phyloP scores from a whole-genome alignment of 192 early-diverging fungal genomes.

The Allomyces macrogynus region DNA sequence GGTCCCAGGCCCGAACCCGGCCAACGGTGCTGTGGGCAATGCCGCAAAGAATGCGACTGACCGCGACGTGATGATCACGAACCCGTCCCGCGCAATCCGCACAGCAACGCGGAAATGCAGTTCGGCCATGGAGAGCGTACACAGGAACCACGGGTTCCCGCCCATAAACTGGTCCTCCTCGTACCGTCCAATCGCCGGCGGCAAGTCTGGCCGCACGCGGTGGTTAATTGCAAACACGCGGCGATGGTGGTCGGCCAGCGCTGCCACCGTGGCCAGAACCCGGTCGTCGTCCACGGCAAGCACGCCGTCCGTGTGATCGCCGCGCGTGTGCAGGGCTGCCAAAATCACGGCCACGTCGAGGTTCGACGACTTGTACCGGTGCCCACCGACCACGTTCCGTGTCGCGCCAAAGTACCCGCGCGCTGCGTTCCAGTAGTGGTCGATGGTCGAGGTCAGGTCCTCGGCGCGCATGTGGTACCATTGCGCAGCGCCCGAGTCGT shows the following conservation, averaged over 20 bases:
- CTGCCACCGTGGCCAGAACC: constrained; percentile 12
- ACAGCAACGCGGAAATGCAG: constrained; percentile 31
- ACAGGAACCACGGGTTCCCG: constrained; percentile 66
- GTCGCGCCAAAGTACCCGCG: constrained; percentile 17
- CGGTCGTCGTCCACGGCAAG: constrained; percentile 9
- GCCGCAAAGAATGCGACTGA: no score
- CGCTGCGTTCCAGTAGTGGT: constrained; percentile 20
- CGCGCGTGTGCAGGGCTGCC: constrained; percentile 22
- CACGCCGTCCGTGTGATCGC: constrained; percentile 7
- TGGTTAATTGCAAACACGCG: constrained; percentile 26
- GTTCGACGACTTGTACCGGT: constrained; percentile 19
- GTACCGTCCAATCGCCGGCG: constrained; percentile 48
- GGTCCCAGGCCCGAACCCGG: neutral
- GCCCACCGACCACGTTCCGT: constrained; percentile 16
- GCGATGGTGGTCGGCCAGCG: constrained; percentile 9
- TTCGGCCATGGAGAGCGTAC: constrained; percentile 41
- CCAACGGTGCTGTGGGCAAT: no score
- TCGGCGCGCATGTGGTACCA: constrained; percentile 16
- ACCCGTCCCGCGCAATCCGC: constrained; percentile 7
- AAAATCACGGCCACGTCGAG: constrained; percentile 41
- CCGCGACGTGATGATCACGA: constrained; percentile 9
- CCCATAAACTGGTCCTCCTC: constrained; percentile 60
- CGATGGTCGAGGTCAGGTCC: constrained; percentile 12
- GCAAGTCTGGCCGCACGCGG: constrained; percentile 6
- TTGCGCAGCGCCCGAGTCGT: constrained; percentile 13